phyloP scores from a whole-genome alignment of 768 basidiomycete genomes.

The Thelephora aurantiotincta region DNA sequence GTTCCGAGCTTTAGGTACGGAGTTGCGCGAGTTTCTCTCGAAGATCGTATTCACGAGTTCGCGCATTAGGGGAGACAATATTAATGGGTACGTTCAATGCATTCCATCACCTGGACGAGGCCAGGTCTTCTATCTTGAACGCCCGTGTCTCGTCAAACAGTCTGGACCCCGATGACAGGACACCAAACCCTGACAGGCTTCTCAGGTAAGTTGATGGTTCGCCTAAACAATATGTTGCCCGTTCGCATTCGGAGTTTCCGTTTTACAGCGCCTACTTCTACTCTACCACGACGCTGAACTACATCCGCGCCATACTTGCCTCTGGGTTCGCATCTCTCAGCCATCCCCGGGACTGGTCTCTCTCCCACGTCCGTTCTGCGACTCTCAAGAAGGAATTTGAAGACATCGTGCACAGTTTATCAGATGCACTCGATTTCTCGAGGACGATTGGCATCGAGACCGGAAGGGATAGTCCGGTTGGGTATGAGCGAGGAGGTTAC shows the following conservation, averaged over 20 bases:
- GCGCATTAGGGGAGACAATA: slow-evolving; percentile 73
- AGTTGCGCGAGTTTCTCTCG: background rate
- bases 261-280: slow-evolving; percentile 81
- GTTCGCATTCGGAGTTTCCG: background rate
- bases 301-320: slow-evolving; percentile 74
- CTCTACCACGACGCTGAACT: slow-evolving; percentile 86
- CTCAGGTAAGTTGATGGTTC: slow-evolving; percentile 36
- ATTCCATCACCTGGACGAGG: background rate
- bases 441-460: slow-evolving; percentile 67
- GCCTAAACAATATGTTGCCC: background rate
- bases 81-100: slow-evolving; percentile 57
- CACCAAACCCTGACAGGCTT: slow-evolving; percentile 81
- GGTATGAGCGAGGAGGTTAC: slow-evolving; percentile 62
- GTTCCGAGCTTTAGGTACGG: slow-evolving; percentile 78
- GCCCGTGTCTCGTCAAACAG: slow-evolving; percentile 20
- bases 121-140: background rate
- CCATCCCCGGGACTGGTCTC: slow-evolving; percentile 84
- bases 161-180: slow-evolving; percentile 62
- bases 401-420: slow-evolving; percentile 66
- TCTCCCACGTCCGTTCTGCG: slow-evolving; percentile 80
- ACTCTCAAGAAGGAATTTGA: slow-evolving; percentile 69
- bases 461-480: slow-evolving; percentile 20
- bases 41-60: background rate
- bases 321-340: slow-evolving; percentile 92
- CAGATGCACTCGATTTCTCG: slow-evolving; percentile 90